These are phyloP conservation scores for Lentinula detonsa DNA, from an alignment of 768 basidiomycete species.

Conservation along the genomic window DNA sequence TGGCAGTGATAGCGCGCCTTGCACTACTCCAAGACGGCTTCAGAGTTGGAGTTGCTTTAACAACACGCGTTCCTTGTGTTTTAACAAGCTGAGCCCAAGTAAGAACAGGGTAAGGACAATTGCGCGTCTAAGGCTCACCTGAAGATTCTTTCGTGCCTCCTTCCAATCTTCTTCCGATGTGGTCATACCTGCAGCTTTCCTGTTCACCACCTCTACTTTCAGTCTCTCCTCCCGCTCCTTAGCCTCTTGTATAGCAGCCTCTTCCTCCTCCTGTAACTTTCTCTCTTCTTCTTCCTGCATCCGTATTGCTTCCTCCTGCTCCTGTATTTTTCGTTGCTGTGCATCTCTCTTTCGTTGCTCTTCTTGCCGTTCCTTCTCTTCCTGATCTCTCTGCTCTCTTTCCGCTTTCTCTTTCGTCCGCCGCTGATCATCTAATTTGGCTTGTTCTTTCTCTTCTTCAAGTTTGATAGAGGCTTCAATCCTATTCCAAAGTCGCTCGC, in stretches of 20 bases:
- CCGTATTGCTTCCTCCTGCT: constrained; percentile 33
- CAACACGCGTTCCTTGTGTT: constrained; percentile 49
- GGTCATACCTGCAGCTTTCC: constrained; percentile 43
- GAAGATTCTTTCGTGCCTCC: constrained; percentile 44
- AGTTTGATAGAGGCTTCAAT: constrained; percentile 11
- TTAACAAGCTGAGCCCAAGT: constrained; percentile 48
- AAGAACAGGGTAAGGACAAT: constrained; percentile 2
- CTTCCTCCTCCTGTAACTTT: constrained; percentile 27
- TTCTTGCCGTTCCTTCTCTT: constrained; percentile 44
- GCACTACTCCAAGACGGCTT: constrained; percentile 61
- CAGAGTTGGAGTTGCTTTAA: constrained; percentile 51
- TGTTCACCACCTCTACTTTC: constrained; percentile 30
- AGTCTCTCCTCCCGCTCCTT: constrained; percentile 28
- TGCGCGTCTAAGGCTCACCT: constrained; percentile 31
- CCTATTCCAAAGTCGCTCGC: constrained; percentile 3
- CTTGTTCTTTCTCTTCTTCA: constrained; percentile 28
- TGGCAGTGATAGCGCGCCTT: constrained; percentile 78
- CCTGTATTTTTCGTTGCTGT: constrained; percentile 32
- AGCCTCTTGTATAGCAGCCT: constrained; percentile 17
- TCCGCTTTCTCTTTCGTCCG: constrained; percentile 46
- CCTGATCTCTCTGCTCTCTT: constrained; percentile 44
- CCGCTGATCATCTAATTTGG: constrained; percentile 37
- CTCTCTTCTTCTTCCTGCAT: constrained; percentile 23
- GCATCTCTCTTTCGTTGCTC: constrained; percentile 36
- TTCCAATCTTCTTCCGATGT: constrained; percentile 63